phyloP scores from a whole-genome alignment of 495 filamentous ascomycete genomes.

The Trichoderma virens region DNA sequence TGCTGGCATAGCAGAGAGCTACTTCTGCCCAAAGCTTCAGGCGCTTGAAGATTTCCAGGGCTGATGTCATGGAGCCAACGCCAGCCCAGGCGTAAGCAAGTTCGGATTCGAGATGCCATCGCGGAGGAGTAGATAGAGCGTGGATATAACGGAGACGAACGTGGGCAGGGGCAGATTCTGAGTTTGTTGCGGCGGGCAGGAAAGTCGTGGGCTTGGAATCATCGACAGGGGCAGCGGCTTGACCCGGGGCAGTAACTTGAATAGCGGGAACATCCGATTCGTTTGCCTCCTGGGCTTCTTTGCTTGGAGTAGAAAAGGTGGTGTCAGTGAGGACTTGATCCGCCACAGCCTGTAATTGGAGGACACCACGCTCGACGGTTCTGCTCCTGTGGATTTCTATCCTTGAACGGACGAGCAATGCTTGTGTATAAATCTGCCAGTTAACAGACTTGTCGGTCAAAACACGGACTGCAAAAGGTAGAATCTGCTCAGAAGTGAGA shows the following conservation, averaged over 20 bases:
- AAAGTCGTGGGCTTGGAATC: slow-evolving; percentile 58
- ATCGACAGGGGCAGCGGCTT: slow-evolving; percentile 15
- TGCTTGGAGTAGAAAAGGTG: slow-evolving; percentile 36
- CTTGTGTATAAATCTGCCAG: slow-evolving; percentile 97
- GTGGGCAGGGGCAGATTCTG: slow-evolving; percentile 66
- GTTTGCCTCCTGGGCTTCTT: slow-evolving; percentile 17
- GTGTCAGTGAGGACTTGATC: slow-evolving; percentile 92
- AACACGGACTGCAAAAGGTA: slow-evolving; percentile 84
- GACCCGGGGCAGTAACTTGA: slow-evolving; percentile 22
- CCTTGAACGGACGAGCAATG: slow-evolving; percentile 74
- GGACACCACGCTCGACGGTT: slow-evolving; percentile 78
- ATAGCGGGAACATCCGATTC: slow-evolving; percentile 30
- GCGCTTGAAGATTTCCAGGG: slow-evolving; percentile 92
- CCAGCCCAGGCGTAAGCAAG: slow-evolving; percentile 84
- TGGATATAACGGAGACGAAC: slow-evolving; percentile 79
- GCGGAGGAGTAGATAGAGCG: slow-evolving; percentile 69
- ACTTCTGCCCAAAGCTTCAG: slow-evolving; percentile 94
- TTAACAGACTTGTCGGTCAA: slow-evolving; percentile 84
- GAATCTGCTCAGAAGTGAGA: slow-evolving; percentile 83
- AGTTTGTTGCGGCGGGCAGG: slow-evolving; percentile 65
- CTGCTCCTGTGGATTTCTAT: slow-evolving; percentile 80
- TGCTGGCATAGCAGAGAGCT: slow-evolving; percentile 68
- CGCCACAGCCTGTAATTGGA: slow-evolving; percentile 93
- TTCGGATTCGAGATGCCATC: slow-evolving; percentile 92
- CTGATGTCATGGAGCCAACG: slow-evolving; percentile 78